Conservation (phyloP, 257 asterid genomes). For the Handroanthus guayacan region DNA sequence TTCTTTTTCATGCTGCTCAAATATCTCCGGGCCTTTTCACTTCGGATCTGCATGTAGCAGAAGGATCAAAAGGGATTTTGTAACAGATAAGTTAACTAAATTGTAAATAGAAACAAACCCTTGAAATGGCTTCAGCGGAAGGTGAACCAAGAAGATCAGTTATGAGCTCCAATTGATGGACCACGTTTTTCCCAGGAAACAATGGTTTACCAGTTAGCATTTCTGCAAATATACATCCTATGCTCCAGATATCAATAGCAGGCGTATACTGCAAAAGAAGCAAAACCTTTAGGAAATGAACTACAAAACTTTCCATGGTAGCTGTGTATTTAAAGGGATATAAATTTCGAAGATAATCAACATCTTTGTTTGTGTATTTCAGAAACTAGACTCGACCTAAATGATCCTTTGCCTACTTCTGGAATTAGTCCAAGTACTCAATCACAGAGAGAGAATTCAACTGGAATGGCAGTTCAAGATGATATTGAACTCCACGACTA, state of each 20-base stretch:
- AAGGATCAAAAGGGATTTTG: neutral
- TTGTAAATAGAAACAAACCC: slow-evolving; percentile 60
- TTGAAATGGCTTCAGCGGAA: slow-evolving; percentile 77
- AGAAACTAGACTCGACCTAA: neutral
- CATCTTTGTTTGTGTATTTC: neutral
- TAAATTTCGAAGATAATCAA: no score
- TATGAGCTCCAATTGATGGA: slow-evolving; percentile 88
- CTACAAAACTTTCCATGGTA: neutral
- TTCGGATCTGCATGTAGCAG: slow-evolving; percentile 68
- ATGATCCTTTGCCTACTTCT: neutral
- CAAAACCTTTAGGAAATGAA: slow-evolving; percentile 1
- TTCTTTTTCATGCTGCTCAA: slow-evolving; percentile 88
- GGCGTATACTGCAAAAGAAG: slow-evolving; percentile 81
- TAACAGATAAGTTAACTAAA: slow-evolving; percentile 13
- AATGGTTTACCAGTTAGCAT: slow-evolving; percentile 83
- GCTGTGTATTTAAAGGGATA: no score
- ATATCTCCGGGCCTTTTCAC: slow-evolving; percentile 92
- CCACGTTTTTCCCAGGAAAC: slow-evolving; percentile 91
- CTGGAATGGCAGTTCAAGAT: neutral
- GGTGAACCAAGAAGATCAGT: slow-evolving; percentile 96
- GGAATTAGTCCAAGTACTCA: neutral
- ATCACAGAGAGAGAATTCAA: neutral
- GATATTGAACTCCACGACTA: no score
- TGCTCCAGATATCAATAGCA: slow-evolving; percentile 96
- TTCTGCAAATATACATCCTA: slow-evolving; percentile 96